Evolutionary conservation across 1,139 yeast species (phyloP).

Genomic region (Nematodospora anomalae): DNA sequence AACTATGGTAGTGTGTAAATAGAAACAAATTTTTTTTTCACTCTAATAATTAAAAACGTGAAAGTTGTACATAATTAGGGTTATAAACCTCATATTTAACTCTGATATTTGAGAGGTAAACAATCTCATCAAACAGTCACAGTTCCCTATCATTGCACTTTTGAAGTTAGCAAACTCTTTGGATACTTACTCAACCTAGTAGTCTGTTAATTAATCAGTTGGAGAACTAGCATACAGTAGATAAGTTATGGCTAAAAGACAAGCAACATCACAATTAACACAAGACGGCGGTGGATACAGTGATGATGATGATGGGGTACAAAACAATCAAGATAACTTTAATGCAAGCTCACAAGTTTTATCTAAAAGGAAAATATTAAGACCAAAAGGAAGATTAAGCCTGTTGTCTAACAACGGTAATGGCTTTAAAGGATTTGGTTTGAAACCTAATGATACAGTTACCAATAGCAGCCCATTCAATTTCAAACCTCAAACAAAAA

Average conservation of each 20-base stretch:
- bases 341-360: constrained; percentile 62
- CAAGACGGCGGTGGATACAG: constrained; percentile 38
- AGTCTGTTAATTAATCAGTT: too few species aligned
- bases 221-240: too few species aligned
- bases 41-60: too few species aligned
- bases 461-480: constrained; percentile 2
- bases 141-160: too few species aligned
- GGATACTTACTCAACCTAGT: too few species aligned
- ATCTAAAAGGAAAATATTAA: constrained; percentile 66
- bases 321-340: constrained; percentile 21
- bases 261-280: constrained; percentile 60
- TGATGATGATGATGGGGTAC: constrained; percentile 40
- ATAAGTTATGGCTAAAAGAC: constrained; percentile 64
- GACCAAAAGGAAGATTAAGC: constrained; percentile 45
- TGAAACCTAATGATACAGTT: constrained; percentile 4
- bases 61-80: too few species aligned
- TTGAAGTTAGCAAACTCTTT: too few species aligned
- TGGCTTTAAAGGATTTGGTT: constrained; percentile 13
- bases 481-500: background rate
- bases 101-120: too few species aligned
- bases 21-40: background rate
- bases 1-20: constrained; percentile 5
- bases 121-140: too few species aligned
- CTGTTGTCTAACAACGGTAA: constrained; percentile 6
- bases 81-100: too few species aligned